Percentiles rank a stretch among this genome's conserved stretches.
These are phyloP conservation scores for Leptodontidium sp. DNA, from an alignment of 2,329 filamentous ascomycete genomes.

Conservation along the genomic window DNA sequence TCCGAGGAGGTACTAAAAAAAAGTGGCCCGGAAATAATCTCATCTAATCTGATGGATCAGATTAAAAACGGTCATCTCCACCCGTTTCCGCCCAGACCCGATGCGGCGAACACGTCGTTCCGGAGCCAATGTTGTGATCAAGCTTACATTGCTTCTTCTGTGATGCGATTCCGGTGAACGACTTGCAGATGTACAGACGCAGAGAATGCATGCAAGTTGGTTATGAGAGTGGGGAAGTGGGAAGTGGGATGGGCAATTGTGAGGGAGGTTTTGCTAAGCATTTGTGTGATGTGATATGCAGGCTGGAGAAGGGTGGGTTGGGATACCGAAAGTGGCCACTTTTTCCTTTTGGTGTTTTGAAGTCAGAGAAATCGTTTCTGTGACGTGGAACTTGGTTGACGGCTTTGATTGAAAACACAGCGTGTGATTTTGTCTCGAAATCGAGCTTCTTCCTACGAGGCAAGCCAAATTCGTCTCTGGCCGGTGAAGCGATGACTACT, in stretches of 20 bases:
- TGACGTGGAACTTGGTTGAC: no score
- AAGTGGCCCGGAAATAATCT: not conserved
- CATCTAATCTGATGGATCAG: constrained; percentile 10
- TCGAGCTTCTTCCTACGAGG: no score
- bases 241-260: not conserved
- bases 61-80: not conserved
- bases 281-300: not conserved
- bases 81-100: not conserved
- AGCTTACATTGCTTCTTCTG: constrained; percentile 4
- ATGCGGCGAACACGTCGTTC: constrained; percentile 6
- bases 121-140: not conserved
- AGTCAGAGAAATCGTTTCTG: no score
- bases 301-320: not conserved
- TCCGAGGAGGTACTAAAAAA: no score
- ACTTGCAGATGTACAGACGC: constrained; percentile 1
- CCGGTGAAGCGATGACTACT: no score
- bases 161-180: not conserved
- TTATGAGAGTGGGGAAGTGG: not conserved
- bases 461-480: no score
- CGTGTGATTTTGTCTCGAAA: not conserved
- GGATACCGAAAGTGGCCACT: no score
- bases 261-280: not conserved
- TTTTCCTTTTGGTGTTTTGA: no score
- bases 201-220: not conserved
- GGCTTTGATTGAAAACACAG: not conserved